Evolutionary conservation across 768 basidiomycete genomes (phyloP).

Genomic region (Collybia sordida): DNA sequence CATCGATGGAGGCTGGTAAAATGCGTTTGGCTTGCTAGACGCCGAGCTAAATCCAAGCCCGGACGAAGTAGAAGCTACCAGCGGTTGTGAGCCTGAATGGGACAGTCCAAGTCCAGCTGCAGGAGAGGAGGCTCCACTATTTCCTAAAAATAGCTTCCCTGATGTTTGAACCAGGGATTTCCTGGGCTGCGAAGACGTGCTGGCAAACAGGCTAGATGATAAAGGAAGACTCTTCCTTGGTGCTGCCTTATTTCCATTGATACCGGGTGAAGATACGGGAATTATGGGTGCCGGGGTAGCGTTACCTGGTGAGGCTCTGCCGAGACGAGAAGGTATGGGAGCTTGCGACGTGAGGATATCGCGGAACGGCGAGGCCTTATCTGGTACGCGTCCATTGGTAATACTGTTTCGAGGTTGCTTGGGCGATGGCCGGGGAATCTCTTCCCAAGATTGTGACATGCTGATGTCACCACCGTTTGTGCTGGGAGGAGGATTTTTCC

Average conservation of each 20-base stretch:
- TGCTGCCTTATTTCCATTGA: slow-evolving; percentile 9
- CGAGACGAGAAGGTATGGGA: slow-evolving; percentile 36
- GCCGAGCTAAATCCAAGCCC: slow-evolving; percentile 27
- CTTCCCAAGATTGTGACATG: slow-evolving; percentile 68
- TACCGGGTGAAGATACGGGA: slow-evolving; percentile 10
- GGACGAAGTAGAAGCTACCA: neutral
- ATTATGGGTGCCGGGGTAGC: slow-evolving; percentile 11
- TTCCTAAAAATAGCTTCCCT: neutral
- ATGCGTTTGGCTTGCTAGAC: slow-evolving; percentile 59
- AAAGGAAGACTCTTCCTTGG: slow-evolving; percentile 30
- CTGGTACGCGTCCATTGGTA: slow-evolving; percentile 9
- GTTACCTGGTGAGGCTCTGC: slow-evolving; percentile 12
- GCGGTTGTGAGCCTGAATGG: slow-evolving; percentile 5
- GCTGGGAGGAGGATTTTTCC: slow-evolving; percentile 10
- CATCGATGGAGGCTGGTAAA: slow-evolving; percentile 53
- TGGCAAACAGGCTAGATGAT: slow-evolving; percentile 1
- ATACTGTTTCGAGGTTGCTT: neutral
- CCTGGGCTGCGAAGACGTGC: slow-evolving; percentile 2
- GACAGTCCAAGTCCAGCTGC: slow-evolving; percentile 4
- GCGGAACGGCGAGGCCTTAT: slow-evolving; percentile 16
- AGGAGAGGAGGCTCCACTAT: neutral
- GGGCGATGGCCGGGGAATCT: slow-evolving; percentile 29
- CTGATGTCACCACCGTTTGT: slow-evolving; percentile 25
- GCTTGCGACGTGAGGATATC: slow-evolving; percentile 20
- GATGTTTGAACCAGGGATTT: slow-evolving; percentile 1